These are phyloP conservation scores for Cercophora scortea DNA, from an alignment of 495 filamentous ascomycete species.

Conservation along the genomic window DNA sequence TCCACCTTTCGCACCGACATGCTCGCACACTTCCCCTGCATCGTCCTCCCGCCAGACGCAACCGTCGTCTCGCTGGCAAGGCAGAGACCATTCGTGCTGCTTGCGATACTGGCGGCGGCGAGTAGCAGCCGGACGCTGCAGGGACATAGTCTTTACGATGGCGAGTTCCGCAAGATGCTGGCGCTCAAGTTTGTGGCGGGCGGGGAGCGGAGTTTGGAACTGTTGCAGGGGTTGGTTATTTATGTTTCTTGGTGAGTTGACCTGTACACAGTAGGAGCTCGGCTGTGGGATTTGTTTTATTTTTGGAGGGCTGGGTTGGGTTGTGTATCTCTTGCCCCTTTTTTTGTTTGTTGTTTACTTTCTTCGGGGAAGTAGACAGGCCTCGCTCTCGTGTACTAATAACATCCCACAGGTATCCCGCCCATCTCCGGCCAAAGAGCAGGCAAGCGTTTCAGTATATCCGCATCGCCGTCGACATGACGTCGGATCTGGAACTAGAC, in stretches of 20 bases:
- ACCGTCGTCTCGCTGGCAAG: conserved; percentile 29
- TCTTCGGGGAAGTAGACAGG: no score
- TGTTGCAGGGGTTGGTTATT: conserved; percentile 36
- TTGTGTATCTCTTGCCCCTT: no score
- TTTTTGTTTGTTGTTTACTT: no score
- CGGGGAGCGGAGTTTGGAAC: conserved; percentile 36
- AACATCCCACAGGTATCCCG: conserved; percentile 31
- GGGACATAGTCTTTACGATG: conserved; percentile 38
- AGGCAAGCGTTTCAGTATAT: conserved; percentile 35
- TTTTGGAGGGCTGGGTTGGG: no score
- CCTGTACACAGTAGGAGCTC: background rate
- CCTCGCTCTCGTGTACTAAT: background rate
- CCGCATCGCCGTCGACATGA: conserved; percentile 40
- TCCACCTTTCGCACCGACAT: conserved; percentile 25
- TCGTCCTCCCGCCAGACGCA: conserved; percentile 22
- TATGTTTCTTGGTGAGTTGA: conserved; percentile 39
- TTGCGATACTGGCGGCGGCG: conserved; percentile 37
- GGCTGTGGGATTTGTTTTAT: background rate
- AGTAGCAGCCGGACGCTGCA: conserved; percentile 34
- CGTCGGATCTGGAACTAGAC: conserved; percentile 34
- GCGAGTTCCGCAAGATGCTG: conserved; percentile 41
- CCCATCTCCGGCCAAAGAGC: conserved; percentile 40
- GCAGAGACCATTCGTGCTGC: conserved; percentile 33
- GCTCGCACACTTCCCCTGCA: conserved; percentile 32
- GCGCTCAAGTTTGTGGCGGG: conserved; percentile 41